A percentile compares a stretch with the other conserved stretches of the same genome.
These are phyloP conservation scores for Talaromyces sp. DNA, from an alignment of 2,329 filamentous ascomycete genomes.

Conservation along the genomic window DNA sequence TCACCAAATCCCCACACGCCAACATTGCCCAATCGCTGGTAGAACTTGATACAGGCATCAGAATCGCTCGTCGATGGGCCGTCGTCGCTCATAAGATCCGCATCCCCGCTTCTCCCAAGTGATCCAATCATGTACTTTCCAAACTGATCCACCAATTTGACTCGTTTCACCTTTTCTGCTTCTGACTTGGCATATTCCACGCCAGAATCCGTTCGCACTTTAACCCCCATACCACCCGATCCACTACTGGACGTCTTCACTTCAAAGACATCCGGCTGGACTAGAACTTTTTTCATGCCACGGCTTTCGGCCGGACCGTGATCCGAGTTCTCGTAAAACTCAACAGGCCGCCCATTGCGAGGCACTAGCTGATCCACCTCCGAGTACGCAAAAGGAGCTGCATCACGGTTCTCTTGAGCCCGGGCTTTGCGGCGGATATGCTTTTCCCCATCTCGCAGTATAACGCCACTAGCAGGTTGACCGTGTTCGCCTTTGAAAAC, in stretches of 20 bases:
- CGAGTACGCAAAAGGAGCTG: conserved; percentile 25
- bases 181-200: conserved; percentile 33
- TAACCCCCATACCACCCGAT: conserved; percentile 22
- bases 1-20: conserved; percentile 49
- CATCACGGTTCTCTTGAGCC: conserved; percentile 27
- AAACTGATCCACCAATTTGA: conserved; percentile 46
- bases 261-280: conserved; percentile 37
- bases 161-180: conserved; percentile 43
- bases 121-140: conserved; percentile 49
- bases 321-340: conserved; percentile 44
- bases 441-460: conserved; percentile 41
- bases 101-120: conserved; percentile 36
- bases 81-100: conserved; percentile 23
- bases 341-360: conserved; percentile 34
- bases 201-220: conserved; percentile 26
- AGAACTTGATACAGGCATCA: conserved; percentile 44
- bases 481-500: conserved; percentile 44
- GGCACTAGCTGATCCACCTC: conserved; percentile 42
- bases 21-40: conserved; percentile 48
- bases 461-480: conserved; percentile 39
- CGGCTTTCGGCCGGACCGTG: conserved; percentile 25
- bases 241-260: conserved; percentile 23
- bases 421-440: conserved; percentile 43
- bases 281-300: conserved; percentile 36
- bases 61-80: conserved; percentile 18